Percentiles rank a stretch among this genome's conserved stretches.
Conservation (phyloP, 2,329 filamentous ascomycete species). For the Colletotrichum sp. region DNA sequence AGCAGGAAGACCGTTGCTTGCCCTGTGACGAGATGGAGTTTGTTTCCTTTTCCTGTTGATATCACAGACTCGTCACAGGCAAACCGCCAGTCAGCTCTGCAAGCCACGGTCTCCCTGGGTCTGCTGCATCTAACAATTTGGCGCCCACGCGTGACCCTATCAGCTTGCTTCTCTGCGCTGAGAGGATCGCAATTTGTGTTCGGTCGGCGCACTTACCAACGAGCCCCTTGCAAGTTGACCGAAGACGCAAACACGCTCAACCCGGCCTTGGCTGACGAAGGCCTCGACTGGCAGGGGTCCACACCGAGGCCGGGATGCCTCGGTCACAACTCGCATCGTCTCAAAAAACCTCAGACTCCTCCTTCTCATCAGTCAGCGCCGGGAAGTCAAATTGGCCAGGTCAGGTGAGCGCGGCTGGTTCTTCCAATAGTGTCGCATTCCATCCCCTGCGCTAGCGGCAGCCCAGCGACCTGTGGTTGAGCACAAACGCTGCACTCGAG, state of each 20-base stretch:
- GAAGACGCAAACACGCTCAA: constrained; percentile 4
- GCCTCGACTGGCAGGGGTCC: background rate
- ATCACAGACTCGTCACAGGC: background rate
- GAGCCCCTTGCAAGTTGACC: background rate
- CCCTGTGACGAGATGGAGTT: background rate
- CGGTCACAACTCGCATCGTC: background rate
- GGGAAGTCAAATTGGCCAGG: background rate
- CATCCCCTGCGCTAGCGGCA: constrained; percentile 3
- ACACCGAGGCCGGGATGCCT: constrained; percentile 14
- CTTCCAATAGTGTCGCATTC: constrained; percentile 6
- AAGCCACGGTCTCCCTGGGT: background rate
- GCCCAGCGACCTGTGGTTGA: background rate
- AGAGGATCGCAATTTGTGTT: background rate
- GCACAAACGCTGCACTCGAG: background rate
- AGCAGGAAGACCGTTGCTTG: background rate
- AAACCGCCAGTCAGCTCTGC: background rate
- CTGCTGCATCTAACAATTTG: background rate
- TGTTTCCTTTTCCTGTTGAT: background rate
- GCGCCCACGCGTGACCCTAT: background rate
- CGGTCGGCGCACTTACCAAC: background rate
- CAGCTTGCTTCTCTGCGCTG: background rate
- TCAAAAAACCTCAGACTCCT: background rate
- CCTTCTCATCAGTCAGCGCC: background rate
- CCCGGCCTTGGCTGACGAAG: background rate
- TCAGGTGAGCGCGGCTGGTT: constrained; percentile 10